These are phyloP conservation scores for Planoprotostelium fungivorum DNA, from an alignment of 78 protist genomes.

Conservation along the genomic window DNA sequence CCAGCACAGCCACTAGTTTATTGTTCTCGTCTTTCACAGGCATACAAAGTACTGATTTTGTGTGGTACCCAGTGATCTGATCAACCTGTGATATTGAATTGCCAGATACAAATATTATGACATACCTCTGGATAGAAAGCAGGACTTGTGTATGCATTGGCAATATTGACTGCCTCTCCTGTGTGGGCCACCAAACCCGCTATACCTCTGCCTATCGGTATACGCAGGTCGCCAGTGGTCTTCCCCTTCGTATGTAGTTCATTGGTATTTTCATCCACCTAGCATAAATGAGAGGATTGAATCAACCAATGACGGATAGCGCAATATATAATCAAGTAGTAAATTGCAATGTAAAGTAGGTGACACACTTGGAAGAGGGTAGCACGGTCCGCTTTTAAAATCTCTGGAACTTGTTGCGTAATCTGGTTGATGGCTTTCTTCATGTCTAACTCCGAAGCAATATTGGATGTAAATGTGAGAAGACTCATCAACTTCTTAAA, in stretches of 20 bases:
- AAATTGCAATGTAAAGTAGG: too few relatives aligned
- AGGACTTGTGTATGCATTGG: background rate
- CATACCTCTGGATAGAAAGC: background rate
- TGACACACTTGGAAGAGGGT: background rate
- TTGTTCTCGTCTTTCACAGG: background rate
- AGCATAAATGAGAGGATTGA: background rate
- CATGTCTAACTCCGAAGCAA: background rate
- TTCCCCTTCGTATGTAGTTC: background rate
- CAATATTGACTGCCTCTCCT: background rate
- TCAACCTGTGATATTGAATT: background rate
- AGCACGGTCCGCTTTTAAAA: background rate
- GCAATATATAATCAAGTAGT: too few relatives aligned
- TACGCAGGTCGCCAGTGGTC: background rate
- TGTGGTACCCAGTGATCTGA: background rate
- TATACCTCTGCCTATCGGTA: background rate
- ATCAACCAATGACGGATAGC: background rate
- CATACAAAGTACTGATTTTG: background rate
- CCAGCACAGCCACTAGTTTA: background rate
- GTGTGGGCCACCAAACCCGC: constrained; percentile 1
- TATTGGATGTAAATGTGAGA: background rate
- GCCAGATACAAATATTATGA: background rate
- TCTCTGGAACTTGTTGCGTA: background rate
- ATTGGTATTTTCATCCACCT: background rate
- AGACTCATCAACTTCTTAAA: background rate
- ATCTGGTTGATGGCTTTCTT: background rate